Percentiles rank a stretch among this genome's conserved stretches.
Conservation (phyloP, 139 green algal genomes). For the Coelastrella sp. region DNA sequence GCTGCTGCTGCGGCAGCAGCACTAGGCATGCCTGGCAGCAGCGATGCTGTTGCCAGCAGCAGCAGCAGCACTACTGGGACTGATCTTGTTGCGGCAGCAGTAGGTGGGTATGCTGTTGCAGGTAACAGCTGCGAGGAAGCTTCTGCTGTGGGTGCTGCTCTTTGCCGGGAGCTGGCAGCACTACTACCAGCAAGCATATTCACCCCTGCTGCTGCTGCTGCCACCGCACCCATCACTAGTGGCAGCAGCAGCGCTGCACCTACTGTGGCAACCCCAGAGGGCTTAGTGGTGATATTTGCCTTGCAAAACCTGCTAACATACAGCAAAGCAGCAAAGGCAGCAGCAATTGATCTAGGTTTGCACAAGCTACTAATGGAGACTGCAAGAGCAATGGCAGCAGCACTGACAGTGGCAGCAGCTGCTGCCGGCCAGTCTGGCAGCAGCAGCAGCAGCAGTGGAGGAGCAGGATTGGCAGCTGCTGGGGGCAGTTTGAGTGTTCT, state of each 20-base stretch:
- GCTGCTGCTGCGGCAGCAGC: conserved; percentile 2
- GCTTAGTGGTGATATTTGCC: conserved; percentile 44
- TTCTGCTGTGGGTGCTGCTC: conserved; percentile 36
- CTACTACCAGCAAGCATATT: conserved; percentile 35
- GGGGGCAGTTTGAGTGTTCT: too few relatives aligned
- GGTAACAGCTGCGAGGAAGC: background rate
- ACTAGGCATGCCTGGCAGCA: conserved; percentile 3
- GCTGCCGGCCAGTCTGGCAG: background rate
- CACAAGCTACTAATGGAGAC: conserved; percentile 55
- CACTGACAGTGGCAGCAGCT: background rate
- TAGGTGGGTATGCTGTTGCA: background rate
- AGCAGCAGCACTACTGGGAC: background rate
- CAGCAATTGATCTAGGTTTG: conserved; percentile 49
- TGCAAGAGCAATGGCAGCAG: conserved; percentile 11
- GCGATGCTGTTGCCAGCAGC: conserved; percentile 5
- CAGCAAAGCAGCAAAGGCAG: conserved; percentile 58
- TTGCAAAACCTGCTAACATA: conserved; percentile 66
- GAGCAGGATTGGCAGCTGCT: too few relatives aligned
- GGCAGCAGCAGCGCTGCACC: background rate
- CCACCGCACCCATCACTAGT: background rate
- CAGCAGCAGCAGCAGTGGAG: background rate
- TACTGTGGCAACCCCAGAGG: conserved; percentile 11
- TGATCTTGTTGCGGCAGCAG: background rate
- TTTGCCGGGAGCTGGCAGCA: conserved; percentile 53
- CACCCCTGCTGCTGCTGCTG: background rate